Evolutionary conservation across 768 basidiomycete genomes (phyloP).

Genomic region (Auricularia cornea): DNA sequence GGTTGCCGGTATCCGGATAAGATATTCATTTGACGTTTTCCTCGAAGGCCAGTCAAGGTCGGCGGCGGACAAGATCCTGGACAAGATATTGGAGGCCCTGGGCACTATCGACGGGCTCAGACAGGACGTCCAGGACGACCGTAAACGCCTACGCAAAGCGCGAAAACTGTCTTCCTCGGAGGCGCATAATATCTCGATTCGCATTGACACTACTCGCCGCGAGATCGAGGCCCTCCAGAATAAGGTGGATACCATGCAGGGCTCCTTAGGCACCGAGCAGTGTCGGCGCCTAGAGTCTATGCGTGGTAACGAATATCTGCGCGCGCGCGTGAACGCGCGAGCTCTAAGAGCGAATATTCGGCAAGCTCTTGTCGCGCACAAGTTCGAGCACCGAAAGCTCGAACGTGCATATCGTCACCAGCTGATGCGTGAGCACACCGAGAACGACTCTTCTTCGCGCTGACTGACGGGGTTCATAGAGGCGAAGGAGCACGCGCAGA

Average conservation of each 20-base stretch:
- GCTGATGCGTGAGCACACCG: neutral
- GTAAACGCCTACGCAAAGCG: neutral
- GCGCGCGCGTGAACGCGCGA: neutral
- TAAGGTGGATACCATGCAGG: neutral
- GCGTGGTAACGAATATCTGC: neutral
- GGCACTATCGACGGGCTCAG: neutral
- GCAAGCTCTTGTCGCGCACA: neutral
- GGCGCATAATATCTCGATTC: neutral
- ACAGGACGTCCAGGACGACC: neutral
- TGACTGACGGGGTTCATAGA: neutral
- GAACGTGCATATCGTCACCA: neutral
- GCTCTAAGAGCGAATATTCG: neutral
- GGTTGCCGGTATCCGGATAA: neutral
- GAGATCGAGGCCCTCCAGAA: neutral
- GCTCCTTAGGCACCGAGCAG: neutral
- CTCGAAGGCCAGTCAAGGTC: neutral
- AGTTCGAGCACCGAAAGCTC: neutral
- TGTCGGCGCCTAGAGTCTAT: neutral
- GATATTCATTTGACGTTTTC: neutral
- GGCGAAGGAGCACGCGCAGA: neutral
- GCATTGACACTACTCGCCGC: neutral
- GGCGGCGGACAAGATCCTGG: neutral
- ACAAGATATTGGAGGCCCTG: neutral
- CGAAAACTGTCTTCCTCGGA: neutral
- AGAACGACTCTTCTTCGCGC: neutral